phyloP scores from a whole-genome alignment of 495 filamentous ascomycete genomes.

The Podospora sp. region DNA sequence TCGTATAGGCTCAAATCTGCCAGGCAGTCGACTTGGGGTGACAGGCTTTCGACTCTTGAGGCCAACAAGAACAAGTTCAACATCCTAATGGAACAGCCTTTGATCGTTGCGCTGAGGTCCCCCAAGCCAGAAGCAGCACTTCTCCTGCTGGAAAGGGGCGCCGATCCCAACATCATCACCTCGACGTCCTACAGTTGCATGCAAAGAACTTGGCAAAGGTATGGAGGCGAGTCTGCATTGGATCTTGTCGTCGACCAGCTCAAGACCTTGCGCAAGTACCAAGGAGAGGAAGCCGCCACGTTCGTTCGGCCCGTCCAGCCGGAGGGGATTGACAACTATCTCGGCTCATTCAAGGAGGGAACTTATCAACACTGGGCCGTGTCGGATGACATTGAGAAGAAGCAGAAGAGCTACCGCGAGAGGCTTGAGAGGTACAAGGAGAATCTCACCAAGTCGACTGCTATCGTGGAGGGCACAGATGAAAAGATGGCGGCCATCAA shows the following conservation, averaged over 20 bases:
- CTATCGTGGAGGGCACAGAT: slow-evolving; percentile 36
- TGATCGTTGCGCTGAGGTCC: slow-evolving; percentile 58
- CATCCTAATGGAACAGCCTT: slow-evolving; percentile 54
- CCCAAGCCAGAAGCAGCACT: slow-evolving; percentile 55
- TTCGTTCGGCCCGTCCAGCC: slow-evolving; percentile 21
- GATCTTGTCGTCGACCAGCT: slow-evolving; percentile 59
- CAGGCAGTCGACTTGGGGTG: slow-evolving; percentile 32
- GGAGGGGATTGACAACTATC: slow-evolving; percentile 41
- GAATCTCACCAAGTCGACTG: slow-evolving; percentile 26
- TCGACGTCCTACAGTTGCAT: slow-evolving; percentile 38
- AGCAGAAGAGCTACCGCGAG: slow-evolving; percentile 17
- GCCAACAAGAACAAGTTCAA: slow-evolving; percentile 46
- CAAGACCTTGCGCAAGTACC: slow-evolving; percentile 46
- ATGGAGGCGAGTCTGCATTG: slow-evolving; percentile 51
- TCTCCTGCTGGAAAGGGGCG: slow-evolving; percentile 61
- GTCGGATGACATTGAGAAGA: slow-evolving; percentile 37
- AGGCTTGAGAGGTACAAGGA: slow-evolving; percentile 36
- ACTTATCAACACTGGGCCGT: slow-evolving; percentile 58
- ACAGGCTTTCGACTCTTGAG: slow-evolving; percentile 39
- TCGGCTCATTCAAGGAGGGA: slow-evolving; percentile 46
- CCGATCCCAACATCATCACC: slow-evolving; percentile 56
- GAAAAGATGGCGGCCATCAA: slow-evolving; percentile 58
- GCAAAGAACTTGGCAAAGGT: slow-evolving; percentile 17
- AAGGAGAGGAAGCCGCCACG: slow-evolving; percentile 30
- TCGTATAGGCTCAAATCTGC: slow-evolving; percentile 41